Percentiles rank a stretch among this genome's conserved stretches.
These are phyloP conservation scores for Cucurbita maxima DNA, from an alignment of 306 rosid genomes.

Conservation along the genomic window DNA sequence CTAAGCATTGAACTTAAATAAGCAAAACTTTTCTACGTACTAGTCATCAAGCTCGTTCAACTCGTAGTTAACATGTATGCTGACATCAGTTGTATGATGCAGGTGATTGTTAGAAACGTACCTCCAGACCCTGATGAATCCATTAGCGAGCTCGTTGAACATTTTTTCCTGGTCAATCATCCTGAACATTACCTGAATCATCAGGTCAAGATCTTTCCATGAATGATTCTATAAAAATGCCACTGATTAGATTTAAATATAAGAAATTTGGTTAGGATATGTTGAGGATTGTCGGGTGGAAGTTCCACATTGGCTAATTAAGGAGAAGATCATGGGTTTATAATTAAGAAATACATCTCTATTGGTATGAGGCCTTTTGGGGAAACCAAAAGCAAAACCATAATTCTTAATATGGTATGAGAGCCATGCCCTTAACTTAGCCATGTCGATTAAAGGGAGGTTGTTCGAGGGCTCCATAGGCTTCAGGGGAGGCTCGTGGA, in stretches of 20 bases:
- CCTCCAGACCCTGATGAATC: slow-evolving; percentile 94
- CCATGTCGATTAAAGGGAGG: too few species aligned
- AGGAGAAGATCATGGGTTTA: too few species aligned
- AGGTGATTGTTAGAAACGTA: slow-evolving; percentile 94
- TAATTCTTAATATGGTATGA: too few species aligned
- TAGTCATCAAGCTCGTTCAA: not conserved
- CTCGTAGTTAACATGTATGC: not conserved
- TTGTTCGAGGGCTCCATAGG: too few species aligned
- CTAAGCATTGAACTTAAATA: not conserved
- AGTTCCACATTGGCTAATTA: too few species aligned
- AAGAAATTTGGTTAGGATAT: not conserved
- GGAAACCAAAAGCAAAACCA: too few species aligned
- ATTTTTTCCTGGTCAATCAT: slow-evolving; percentile 93
- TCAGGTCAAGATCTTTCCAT: slow-evolving; percentile 45
- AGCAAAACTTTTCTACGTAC: not conserved
- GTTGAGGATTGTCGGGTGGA: too few species aligned
- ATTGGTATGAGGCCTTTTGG: too few species aligned
- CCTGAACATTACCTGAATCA: slow-evolving; percentile 75
- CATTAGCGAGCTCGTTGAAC: slow-evolving; percentile 82
- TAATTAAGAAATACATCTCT: too few species aligned
- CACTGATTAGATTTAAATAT: not conserved
- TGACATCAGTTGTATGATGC: slow-evolving; percentile 5
- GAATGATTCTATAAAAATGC: not conserved
- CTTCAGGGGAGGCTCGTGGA: too few species aligned
- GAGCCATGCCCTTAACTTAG: too few species aligned